Evolutionary conservation across 352 stramenopile species (phyloP).

Genomic region (Pythium coloratum): DNA sequence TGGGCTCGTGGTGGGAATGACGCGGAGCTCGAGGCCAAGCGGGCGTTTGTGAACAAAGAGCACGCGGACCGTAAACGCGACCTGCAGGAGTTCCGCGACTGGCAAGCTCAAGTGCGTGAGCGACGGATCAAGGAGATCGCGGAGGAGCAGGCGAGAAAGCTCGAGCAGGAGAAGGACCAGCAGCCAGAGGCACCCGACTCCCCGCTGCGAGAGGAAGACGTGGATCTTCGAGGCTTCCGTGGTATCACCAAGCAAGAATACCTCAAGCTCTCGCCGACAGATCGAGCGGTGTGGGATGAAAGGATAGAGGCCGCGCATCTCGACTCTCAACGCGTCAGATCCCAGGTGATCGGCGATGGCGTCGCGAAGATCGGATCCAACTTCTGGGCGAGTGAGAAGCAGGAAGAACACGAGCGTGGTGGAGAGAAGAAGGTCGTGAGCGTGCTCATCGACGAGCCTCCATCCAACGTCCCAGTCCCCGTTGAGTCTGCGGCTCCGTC

Average conservation of each 20-base stretch:
- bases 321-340: constrained; percentile 37
- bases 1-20: constrained; percentile 89
- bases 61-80: constrained; percentile 64
- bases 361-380: constrained; percentile 40
- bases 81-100: constrained; percentile 79
- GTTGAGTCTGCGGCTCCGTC: background rate
- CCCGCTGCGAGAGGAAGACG: constrained; percentile 21
- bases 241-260: constrained; percentile 72
- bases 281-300: constrained; percentile 56
- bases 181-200: constrained; percentile 30
- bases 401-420: constrained; percentile 9
- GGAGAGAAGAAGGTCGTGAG: constrained; percentile 5
- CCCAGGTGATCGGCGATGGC: constrained; percentile 45
- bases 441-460: constrained; percentile 1
- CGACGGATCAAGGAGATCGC: constrained; percentile 61
- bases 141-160: constrained; percentile 41
- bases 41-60: constrained; percentile 74
- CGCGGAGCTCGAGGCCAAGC: constrained; percentile 81
- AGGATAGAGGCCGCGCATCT: constrained; percentile 54
- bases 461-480: background rate
- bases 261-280: constrained; percentile 35
- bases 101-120: constrained; percentile 69
- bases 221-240: constrained; percentile 55
- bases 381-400: constrained; percentile 49
- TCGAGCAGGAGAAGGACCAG: constrained; percentile 36